Percentiles rank a stretch among this genome's conserved stretches.
phyloP scores from a whole-genome alignment of 1,139 yeast species.

The Kodamaea suecica region DNA sequence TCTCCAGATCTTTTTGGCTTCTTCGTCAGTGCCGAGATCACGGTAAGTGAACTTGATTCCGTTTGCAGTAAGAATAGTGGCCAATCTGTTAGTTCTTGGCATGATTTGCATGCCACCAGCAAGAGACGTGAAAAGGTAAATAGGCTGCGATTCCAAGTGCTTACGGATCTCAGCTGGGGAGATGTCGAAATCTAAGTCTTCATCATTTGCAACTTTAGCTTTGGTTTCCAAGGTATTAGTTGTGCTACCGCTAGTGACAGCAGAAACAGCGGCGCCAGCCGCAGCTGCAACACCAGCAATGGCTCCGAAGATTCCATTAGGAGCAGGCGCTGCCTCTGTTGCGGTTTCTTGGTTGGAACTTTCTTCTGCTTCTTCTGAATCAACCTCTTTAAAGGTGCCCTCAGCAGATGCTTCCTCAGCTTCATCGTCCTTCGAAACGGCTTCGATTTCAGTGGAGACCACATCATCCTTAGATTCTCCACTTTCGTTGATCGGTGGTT shows the following conservation, averaged over 20 bases:
- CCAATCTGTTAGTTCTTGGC: constrained; percentile 74
- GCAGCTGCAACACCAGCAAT: constrained; percentile 7
- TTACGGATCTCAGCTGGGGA: constrained; percentile 47
- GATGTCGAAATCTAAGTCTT: constrained; percentile 33
- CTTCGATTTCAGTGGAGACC: neutral
- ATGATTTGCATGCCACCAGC: constrained; percentile 88
- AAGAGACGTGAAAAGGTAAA: constrained; percentile 77
- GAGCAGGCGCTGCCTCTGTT: constrained; percentile 5
- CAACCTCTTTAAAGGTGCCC: constrained; percentile 1
- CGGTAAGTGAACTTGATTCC: constrained; percentile 63
- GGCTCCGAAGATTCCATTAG: constrained; percentile 6
- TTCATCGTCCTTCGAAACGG: neutral
- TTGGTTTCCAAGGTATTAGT: constrained; percentile 1
- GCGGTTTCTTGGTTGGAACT: constrained; percentile 10
- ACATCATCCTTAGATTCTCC: neutral
- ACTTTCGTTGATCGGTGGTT: neutral
- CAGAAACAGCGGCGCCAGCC: constrained; percentile 7
- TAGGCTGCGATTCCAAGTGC: constrained; percentile 53
- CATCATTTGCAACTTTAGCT: constrained; percentile 12
- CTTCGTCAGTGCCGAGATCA: constrained; percentile 86
- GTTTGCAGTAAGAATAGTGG: constrained; percentile 74
- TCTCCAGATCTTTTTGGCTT: constrained; percentile 84
- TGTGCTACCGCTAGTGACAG: constrained; percentile 3
- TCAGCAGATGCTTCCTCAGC: no score
- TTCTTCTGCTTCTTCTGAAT: constrained; percentile 10